phyloP scores from a whole-genome alignment of 2,329 filamentous ascomycete species.

The Paecilomyces sp. region DNA sequence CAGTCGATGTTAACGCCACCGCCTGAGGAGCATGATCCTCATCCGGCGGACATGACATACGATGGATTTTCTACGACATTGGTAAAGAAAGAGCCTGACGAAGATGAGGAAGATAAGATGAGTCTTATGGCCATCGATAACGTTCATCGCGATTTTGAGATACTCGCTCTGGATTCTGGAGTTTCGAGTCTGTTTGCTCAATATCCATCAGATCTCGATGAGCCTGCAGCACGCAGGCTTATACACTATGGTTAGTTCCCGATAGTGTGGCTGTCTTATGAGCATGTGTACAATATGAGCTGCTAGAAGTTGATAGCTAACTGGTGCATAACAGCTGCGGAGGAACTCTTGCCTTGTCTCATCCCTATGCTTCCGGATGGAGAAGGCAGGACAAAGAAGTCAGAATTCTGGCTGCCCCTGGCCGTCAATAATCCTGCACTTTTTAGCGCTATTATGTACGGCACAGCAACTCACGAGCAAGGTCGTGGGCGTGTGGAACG shows the following conservation, averaged over 20 bases:
- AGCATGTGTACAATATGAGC: not conserved
- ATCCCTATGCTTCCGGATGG: not conserved
- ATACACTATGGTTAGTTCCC: not conserved
- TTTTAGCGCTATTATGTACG: slow-evolving; percentile 6
- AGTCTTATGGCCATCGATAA: not conserved
- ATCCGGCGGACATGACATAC: not conserved
- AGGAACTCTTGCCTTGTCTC: not conserved
- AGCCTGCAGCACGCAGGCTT: not conserved
- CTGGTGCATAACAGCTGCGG: not conserved
- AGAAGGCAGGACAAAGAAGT: slow-evolving; percentile 1
- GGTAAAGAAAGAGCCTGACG: not conserved
- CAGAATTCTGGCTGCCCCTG: slow-evolving; percentile 6
- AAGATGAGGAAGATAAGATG: not conserved
- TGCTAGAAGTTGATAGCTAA: not conserved
- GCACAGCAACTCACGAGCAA: slow-evolving; percentile 8
- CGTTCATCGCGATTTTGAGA: not conserved
- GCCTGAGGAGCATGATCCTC: not conserved
- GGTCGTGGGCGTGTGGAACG: slow-evolving; percentile 6
- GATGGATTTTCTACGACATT: not conserved
- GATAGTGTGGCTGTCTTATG: not conserved
- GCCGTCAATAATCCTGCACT: slow-evolving; percentile 5
- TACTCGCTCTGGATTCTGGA: not conserved
- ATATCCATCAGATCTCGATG: not conserved
- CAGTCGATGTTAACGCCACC: not conserved
- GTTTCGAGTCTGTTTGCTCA: not conserved